Evolutionary conservation across 2,329 filamentous ascomycete species (phyloP).

Genomic region (Nothomitra cinnamomea): DNA sequence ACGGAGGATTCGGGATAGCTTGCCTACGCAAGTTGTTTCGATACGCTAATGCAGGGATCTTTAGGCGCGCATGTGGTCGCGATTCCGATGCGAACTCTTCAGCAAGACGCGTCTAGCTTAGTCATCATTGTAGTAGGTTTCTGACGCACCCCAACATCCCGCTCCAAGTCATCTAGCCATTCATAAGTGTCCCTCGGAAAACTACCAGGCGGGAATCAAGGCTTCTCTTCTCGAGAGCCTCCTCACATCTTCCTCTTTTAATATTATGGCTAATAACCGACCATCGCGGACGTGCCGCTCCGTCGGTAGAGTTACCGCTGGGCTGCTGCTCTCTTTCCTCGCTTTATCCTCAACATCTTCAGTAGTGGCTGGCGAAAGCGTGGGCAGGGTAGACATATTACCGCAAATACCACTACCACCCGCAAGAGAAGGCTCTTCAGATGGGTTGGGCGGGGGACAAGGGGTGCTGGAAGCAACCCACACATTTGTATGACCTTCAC

Average conservation of each 20-base stretch:
- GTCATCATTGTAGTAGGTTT: too few species aligned
- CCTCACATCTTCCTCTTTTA: not conserved
- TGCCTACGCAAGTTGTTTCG: too few species aligned
- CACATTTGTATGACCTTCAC: not conserved
- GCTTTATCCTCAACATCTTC: conserved; percentile 30
- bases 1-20: too few species aligned
- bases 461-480: conserved; percentile 7
- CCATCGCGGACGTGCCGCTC: conserved; percentile 21
- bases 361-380: not conserved
- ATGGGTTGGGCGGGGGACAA: not conserved
- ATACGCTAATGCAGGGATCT: too few species aligned
- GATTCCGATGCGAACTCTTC: too few species aligned
- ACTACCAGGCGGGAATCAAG: too few species aligned
- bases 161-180: too few species aligned
- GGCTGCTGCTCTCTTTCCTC: conserved; percentile 49
- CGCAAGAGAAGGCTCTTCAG: not conserved
- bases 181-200: too few species aligned
- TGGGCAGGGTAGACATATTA: not conserved
- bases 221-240: too few species aligned
- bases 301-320: conserved; percentile 44
- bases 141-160: too few species aligned
- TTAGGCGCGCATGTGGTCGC: too few species aligned
- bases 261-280: not conserved
- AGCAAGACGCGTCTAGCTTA: too few species aligned
- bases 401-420: conserved; percentile 1